Base-by-base conservation (phyloP, 2,329 filamentous ascomycete genomes). In the Ampelomyces quisqualis region DNA sequence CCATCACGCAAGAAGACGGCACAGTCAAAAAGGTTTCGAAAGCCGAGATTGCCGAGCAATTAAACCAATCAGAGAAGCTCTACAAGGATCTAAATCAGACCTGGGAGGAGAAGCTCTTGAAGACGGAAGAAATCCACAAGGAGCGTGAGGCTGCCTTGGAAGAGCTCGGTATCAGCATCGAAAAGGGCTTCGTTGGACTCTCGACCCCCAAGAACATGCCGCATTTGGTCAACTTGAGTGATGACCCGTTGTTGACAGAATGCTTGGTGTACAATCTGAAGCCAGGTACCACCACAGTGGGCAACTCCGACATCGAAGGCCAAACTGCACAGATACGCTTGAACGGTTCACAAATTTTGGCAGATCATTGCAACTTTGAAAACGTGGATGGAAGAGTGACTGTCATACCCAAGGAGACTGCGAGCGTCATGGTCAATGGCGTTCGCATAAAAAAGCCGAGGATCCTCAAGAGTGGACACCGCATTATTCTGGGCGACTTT, bases 141-240 rank as follows among this genome's bases (percentile, higher is more conserved):
- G 93, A 98, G 70, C 84, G 93, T 54, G 93, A 98, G 70, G 83
- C 90, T 33, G 93, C 93, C 7, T 75, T 98, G 31, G 93, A 98
- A 72, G 93, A 98, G 67, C 79, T 98, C 29, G 93, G 93, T 52
- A 97, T 98, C 70, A 97, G 90, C 69, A 98, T 98, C 53, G 93
- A 98, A 65, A 98, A 98, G 69, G 93, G 93, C 5, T 96, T 96
- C 62, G 85, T 98, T 47, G 93, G 93, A 10, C 75, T 98, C 47
- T 91, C 89, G 45, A 97, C 90, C 14, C 93, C 93, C 1, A 98
- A 98, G 74, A 96, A 96, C 72, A 98, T 97, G 88, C 93, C 93
- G 7, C 93, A 98, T 81, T 73, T 98, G 70, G 93, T 98, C 70
- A 98, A 98, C 67, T 73, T 98, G 55, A 96, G 90, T 53, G 74